Conservation (phyloP, 805 yeast genomes). For the Lipomyces yamanashiensis region DNA sequence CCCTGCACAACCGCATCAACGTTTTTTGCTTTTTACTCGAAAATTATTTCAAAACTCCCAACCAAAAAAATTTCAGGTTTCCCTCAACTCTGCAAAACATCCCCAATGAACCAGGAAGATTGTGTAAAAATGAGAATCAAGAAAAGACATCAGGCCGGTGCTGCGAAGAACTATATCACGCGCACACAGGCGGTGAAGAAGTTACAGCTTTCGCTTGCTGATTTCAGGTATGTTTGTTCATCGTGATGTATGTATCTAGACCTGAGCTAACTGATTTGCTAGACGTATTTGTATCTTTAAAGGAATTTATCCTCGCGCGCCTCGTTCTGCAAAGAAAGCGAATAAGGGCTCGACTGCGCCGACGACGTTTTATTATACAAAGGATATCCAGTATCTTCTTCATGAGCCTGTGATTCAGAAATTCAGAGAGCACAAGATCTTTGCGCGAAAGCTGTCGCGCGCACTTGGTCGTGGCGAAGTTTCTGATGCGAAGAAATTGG, state of each 20-base stretch:
- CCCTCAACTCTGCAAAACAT: neutral
- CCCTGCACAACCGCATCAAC: conserved; percentile 7
- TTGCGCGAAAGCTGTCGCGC: conserved; percentile 84
- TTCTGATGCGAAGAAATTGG: conserved; percentile 83
- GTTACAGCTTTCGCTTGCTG: conserved; percentile 91
- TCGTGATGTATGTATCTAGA: too few species aligned
- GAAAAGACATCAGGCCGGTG: conserved; percentile 83
- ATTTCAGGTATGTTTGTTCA: conserved; percentile 61
- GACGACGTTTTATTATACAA: conserved; percentile 88
- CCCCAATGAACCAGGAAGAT: too few species aligned
- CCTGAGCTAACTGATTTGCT: neutral
- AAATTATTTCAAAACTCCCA: conserved; percentile 6
- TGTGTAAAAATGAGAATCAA: conserved; percentile 61
- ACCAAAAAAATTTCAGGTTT: conserved; percentile 5
- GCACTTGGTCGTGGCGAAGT: conserved; percentile 93
- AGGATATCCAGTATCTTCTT: conserved; percentile 90
- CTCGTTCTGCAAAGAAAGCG: conserved; percentile 93
- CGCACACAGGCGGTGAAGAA: conserved; percentile 93
- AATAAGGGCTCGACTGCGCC: conserved; percentile 98
- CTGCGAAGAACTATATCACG: conserved; percentile 89
- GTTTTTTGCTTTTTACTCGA: neutral
- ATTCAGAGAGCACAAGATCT: conserved; percentile 94
- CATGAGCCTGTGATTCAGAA: conserved; percentile 92
- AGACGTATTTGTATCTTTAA: conserved; percentile 96
- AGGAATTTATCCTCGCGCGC: conserved; percentile 97